phyloP scores from a whole-genome alignment of 306 rosid species.

The Calophaca sinica region DNA sequence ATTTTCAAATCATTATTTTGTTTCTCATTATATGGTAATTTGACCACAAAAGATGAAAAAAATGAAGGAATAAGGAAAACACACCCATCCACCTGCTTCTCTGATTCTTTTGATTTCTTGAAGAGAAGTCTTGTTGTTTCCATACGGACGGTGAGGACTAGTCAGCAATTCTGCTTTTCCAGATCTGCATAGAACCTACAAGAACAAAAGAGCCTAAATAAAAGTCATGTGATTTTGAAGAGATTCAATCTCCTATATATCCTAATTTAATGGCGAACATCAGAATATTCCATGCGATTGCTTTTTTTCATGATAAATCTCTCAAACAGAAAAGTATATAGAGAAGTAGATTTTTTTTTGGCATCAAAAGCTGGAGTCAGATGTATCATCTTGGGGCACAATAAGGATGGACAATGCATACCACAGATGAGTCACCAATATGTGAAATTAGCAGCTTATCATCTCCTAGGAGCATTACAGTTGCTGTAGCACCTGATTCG shows the following conservation, averaged over 20 bases:
- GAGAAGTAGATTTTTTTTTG: not conserved
- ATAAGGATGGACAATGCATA: slow-evolving; percentile 49
- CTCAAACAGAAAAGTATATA: slow-evolving; percentile 29
- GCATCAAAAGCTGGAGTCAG: slow-evolving; percentile 31
- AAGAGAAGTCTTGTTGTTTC: slow-evolving; percentile 78
- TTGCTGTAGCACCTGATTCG: slow-evolving; percentile 93
- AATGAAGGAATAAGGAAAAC: slow-evolving; percentile 67
- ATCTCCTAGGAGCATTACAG: slow-evolving; percentile 68
- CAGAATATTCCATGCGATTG: slow-evolving; percentile 13
- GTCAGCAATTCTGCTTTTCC: slow-evolving; percentile 85
- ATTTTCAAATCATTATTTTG: slow-evolving; percentile 10
- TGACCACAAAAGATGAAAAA: slow-evolving; percentile 7
- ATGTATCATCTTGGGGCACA: slow-evolving; percentile 11
- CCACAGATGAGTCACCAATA: slow-evolving; percentile 90
- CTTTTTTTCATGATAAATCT: slow-evolving; percentile 12
- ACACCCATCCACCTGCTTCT: slow-evolving; percentile 99
- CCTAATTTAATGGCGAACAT: slow-evolving; percentile 8
- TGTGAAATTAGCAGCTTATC: slow-evolving; percentile 80
- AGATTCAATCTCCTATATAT: slow-evolving; percentile 34
- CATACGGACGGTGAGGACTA: slow-evolving; percentile 91
- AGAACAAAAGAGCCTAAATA: slow-evolving; percentile 43
- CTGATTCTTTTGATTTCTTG: slow-evolving; percentile 94
- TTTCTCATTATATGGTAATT: slow-evolving; percentile 18
- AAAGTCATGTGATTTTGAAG: slow-evolving; percentile 13
- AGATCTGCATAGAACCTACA: slow-evolving; percentile 84